Base-by-base conservation (phyloP, 202 grass and related monocot species). In the Panicum virgatum region DNA sequence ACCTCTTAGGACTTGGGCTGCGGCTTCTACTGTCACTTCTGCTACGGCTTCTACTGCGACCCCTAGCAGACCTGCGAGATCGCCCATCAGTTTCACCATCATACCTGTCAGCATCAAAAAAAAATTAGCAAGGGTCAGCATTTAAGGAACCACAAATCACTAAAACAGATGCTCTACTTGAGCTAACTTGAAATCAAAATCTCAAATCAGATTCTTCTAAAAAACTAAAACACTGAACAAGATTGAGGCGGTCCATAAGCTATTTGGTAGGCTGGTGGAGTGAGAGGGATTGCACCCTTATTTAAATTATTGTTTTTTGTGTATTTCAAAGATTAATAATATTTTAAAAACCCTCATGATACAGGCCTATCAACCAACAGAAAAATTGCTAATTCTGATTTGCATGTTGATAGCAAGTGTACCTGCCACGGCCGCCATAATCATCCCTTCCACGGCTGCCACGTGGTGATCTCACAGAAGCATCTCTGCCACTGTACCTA, bases 1-100 rank as follows among this genome's bases (percentile, higher is more conserved):
- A 72, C 46, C 73, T 76, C 85, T 95, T 98, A 77, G 88, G 90
- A 67, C 82, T 93, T 57, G 69, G 82, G 83, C 89, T 91, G 29
- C 81, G 73, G 61, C 86, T 91, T 75, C 77, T 86, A 72, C 90
- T 94, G 38, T 85, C 82, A 75, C 89, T 89, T 30, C 81, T 88
- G 66, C 86, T 93, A 69, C 79, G 90, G 68, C 88, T 94, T 66
- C 84, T 86, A 38, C 86, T 92, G 56, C 85, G 90, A 51, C 88
- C 84, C 80, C 80, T 84, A 50, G 50, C 84, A 64, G 90, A 89
- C 57, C 80, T 96, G 52, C 79, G 83, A 48, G 81, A 77, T 27
- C 27, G 62, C 46, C 70, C 82, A 75, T 88, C 86, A 67, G 81
- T 62, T 53, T 84, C 83, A 81, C 65, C 82, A 19, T 82, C 73